Evolutionary conservation across 768 basidiomycete genomes (phyloP), one percentile per base, ranked within the genome.

Genomic region (Psilocybe subaeruginosa): DNA sequence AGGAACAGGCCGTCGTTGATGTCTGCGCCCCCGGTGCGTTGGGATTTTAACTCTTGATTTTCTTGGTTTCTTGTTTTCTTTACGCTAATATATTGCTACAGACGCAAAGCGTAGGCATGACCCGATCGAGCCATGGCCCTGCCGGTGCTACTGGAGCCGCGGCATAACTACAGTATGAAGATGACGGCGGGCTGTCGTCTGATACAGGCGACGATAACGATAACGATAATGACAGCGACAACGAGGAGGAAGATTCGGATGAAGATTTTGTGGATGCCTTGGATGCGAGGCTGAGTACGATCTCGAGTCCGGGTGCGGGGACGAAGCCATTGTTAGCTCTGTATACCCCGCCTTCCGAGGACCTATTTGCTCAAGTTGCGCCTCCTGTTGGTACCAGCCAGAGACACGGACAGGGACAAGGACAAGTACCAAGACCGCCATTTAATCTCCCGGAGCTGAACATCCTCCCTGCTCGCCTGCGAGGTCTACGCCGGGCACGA

Each of bases 121-220:
- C 92, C 27, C 88, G 90, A 31, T 89, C 88, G 2, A 83, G 0
- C 23, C 23, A 23, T 23, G 23, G 23, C 23, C 23, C 23, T 23
- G 23, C 23, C 23, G 23, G 23, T 23, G 23, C 23, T 23, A 23
- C 23, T 23, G 23, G 23, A 23, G 23, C 23, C 23, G 23, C 23
- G 2, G 23, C 23, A 23, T 23, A 23, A 23, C 23, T 23, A 0
- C 23, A 23, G 23, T 23, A 23, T 23, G 23, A 89, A 70, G 93
- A 95, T 67, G 93, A 93, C 67, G 93, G 86, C 17, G 86, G 88
- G 4, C 76, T 92, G 8, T 89, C 86, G 31, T 82, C 69, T 3
- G 79, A 79, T 46, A 72, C 73, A 1, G 74, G 73, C 8, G 68
- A 66, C 14, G 37, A 39, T 39, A 8, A 43, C 14, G 41, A 43